Conservation (phyloP, 176 grass and related monocot species). For the Coix lacrymajobi region DNA sequence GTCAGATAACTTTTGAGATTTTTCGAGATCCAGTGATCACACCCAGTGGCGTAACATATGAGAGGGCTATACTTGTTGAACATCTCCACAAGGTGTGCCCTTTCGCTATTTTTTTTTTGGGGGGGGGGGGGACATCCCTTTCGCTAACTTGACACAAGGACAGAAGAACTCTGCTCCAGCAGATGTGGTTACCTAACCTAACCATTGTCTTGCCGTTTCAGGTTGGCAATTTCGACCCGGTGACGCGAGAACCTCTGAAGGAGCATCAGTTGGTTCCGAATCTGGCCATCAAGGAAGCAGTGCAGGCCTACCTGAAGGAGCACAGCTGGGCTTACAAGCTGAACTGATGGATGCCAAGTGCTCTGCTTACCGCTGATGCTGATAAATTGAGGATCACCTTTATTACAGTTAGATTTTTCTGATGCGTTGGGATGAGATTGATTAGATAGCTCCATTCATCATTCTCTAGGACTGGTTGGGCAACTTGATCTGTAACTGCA, state of each 20-base stretch:
- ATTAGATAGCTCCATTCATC: background rate
- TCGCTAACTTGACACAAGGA: background rate
- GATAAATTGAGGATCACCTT: background rate
- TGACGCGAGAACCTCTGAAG: slow-evolving; percentile 61
- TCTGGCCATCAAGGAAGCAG: slow-evolving; percentile 78
- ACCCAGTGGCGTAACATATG: slow-evolving; percentile 85
- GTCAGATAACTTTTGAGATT: background rate
- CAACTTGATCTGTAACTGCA: background rate
- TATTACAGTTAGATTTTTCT: background rate
- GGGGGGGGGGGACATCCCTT: slow-evolving; percentile 49
- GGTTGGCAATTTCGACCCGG: slow-evolving; percentile 67
- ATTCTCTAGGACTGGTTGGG: background rate
- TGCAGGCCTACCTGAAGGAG: slow-evolving; percentile 59
- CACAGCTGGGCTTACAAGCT: slow-evolving; percentile 86
- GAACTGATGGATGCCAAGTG: slow-evolving; percentile 27
- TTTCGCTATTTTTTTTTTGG: background rate
- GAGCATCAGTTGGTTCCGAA: slow-evolving; percentile 71
- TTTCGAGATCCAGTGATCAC: slow-evolving; percentile 48
- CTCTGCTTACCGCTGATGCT: background rate
- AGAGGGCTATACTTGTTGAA: slow-evolving; percentile 22
- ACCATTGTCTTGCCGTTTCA: slow-evolving; percentile 8
- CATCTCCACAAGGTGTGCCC: slow-evolving; percentile 29
- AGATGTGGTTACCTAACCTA: background rate
- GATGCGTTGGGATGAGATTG: background rate
- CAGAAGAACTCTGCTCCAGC: background rate